A percentile compares a stretch with the other conserved stretches of the same genome.
Evolutionary conservation across 2,329 filamentous ascomycete genomes (phyloP).

Genomic region (Aaosphaeria arxii): DNA sequence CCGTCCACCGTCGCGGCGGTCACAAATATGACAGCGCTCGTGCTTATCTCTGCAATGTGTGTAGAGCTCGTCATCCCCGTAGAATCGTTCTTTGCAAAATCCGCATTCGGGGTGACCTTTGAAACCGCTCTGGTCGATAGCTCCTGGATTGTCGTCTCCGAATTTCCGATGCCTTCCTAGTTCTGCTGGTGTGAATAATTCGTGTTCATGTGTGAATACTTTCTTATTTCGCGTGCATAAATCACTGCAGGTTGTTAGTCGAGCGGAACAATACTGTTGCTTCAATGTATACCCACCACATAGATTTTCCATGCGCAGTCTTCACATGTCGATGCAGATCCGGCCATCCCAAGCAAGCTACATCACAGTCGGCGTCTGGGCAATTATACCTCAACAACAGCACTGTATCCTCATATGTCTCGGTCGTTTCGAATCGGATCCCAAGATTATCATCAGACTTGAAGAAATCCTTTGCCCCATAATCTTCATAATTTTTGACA

Average conservation of each 20-base stretch:
- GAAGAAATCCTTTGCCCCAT: constrained; percentile 67
- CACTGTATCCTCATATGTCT: constrained; percentile 88
- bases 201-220: constrained; percentile 97
- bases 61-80: constrained; percentile 93
- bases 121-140: constrained; percentile 90
- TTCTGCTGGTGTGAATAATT: constrained; percentile 78
- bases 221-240: constrained; percentile 93
- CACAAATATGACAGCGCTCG: constrained; percentile 92
- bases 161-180: constrained; percentile 83
- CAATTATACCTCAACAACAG: constrained; percentile 92
- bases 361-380: constrained; percentile 78
- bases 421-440: constrained; percentile 83
- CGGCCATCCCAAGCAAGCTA: constrained; percentile 78
- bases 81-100: constrained; percentile 90
- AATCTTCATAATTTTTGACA: constrained; percentile 83
- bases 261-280: background rate
- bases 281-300: constrained; percentile 57
- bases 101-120: constrained; percentile 92
- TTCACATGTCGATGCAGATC: constrained; percentile 80
- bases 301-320: constrained; percentile 76
- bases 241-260: constrained; percentile 52
- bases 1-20: constrained; percentile 60
- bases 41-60: constrained; percentile 91
- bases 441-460: constrained; percentile 82
- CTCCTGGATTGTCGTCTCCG: constrained; percentile 87